phyloP scores from a whole-genome alignment of 106 monocot species.

The Phalaenopsis equestris region DNA sequence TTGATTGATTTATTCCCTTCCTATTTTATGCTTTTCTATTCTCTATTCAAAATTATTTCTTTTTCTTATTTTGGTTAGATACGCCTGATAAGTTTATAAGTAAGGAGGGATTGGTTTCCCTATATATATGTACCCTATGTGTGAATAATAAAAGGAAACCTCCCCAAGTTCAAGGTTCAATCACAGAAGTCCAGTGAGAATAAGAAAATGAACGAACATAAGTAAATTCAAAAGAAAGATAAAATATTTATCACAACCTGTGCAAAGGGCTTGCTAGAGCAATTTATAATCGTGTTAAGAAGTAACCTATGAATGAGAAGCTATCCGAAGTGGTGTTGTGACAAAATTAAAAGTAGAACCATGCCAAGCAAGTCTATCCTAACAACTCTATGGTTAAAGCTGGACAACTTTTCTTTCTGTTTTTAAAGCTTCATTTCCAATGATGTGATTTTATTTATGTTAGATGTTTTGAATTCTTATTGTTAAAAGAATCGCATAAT shows the following conservation, averaged over 20 bases:
- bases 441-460: conserved; percentile 1
- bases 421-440: neutral
- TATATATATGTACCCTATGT: too few species aligned
- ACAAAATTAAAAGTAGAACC: neutral
- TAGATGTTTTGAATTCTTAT: neutral
- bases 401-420: neutral
- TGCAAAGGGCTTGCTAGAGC: neutral
- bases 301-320: neutral
- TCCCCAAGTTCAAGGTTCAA: neutral
- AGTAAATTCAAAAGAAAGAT: neutral
- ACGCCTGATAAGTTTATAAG: too few species aligned
- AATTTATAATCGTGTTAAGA: neutral
- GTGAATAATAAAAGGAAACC: too few species aligned
- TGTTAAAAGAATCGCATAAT: neutral
- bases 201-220: neutral
- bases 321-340: conserved; percentile 3
- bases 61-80: too few species aligned
- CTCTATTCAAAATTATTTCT: too few species aligned
- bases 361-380: neutral
- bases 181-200: neutral
- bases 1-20: too few species aligned
- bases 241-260: neutral
- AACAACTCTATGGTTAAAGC: neutral
- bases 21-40: too few species aligned
- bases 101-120: too few species aligned